Evolutionary conservation across 2,329 filamentous ascomycete species (phyloP).

Genomic region (Massarina eburnea): DNA sequence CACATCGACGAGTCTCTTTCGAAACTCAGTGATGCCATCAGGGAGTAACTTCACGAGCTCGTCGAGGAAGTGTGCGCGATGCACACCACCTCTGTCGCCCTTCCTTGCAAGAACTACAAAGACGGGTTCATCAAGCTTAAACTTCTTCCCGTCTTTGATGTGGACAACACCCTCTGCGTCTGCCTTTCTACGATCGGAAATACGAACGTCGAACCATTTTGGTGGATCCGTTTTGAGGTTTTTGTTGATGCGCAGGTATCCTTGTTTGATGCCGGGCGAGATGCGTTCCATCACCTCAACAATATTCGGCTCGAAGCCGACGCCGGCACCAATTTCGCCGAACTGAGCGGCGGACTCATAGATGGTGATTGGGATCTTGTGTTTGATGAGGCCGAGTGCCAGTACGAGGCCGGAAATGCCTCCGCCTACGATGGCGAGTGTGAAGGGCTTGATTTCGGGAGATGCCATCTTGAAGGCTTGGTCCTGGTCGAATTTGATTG

Average conservation of each 20-base stretch:
- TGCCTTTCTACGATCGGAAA: slow-evolving; percentile 26
- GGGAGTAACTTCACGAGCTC: slow-evolving; percentile 53
- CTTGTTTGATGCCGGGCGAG: slow-evolving; percentile 17
- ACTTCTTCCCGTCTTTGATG: slow-evolving; percentile 7
- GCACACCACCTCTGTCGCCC: slow-evolving; percentile 41
- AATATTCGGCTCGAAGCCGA: slow-evolving; percentile 47
- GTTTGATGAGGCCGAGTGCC: slow-evolving; percentile 53
- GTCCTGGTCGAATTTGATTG: neutral
- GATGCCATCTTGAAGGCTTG: neutral
- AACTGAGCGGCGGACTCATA: slow-evolving; percentile 60
- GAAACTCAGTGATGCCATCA: slow-evolving; percentile 42
- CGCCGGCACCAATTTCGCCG: slow-evolving; percentile 60
- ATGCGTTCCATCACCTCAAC: slow-evolving; percentile 26
- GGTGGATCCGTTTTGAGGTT: slow-evolving; percentile 16
- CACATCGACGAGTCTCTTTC: slow-evolving; percentile 39
- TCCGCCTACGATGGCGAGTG: slow-evolving; percentile 60
- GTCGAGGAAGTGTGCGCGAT: slow-evolving; percentile 54
- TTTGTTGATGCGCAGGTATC: slow-evolving; percentile 10
- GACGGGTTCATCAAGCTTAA: slow-evolving; percentile 17
- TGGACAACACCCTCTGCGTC: slow-evolving; percentile 11
- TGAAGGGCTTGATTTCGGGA: slow-evolving; percentile 30
- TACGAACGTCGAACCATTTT: slow-evolving; percentile 24
- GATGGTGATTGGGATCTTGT: slow-evolving; percentile 50
- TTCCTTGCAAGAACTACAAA: slow-evolving; percentile 26
- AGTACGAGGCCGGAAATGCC: slow-evolving; percentile 60